Conservation (phyloP, 306 rosid species). For the Pterocarpus macrocarpus region DNA sequence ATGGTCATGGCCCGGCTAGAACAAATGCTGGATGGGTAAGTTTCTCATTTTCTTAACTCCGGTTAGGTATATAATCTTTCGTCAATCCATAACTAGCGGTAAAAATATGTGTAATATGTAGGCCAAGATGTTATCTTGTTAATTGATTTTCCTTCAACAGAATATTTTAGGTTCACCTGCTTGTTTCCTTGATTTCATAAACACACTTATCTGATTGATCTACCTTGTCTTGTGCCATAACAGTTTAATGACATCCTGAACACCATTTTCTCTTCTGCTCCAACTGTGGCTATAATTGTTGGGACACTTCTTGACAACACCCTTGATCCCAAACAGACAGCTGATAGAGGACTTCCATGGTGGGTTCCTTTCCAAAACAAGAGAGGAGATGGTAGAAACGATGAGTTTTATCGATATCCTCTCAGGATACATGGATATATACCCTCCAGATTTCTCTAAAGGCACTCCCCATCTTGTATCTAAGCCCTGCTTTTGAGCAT, state of each 20-base stretch:
- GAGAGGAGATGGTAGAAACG: constrained; percentile 82
- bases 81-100: neutral
- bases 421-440: constrained; percentile 67
- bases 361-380: constrained; percentile 81
- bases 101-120: neutral
- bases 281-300: constrained; percentile 82
- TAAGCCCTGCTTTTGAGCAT: constrained; percentile 31
- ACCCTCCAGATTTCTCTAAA: constrained; percentile 71
- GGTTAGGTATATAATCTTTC: neutral
- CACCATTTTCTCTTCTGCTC: constrained; percentile 90
- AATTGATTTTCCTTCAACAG: neutral
- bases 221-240: constrained; percentile 26
- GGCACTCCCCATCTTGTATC: constrained; percentile 18
- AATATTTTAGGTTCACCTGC: neutral
- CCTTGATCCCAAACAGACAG: constrained; percentile 60
- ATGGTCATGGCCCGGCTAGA: constrained; percentile 87
- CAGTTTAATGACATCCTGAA: constrained; percentile 91
- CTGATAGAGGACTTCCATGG: constrained; percentile 89
- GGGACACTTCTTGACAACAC: constrained; percentile 89
- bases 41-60: constrained; percentile 28
- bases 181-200: neutral
- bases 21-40: constrained; percentile 94
- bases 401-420: constrained; percentile 81
- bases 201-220: constrained; percentile 32
- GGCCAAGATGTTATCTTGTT: neutral